phyloP scores from a whole-genome alignment of 1,284 basidiomycete genomes.

The Leccinum pachyderme region DNA sequence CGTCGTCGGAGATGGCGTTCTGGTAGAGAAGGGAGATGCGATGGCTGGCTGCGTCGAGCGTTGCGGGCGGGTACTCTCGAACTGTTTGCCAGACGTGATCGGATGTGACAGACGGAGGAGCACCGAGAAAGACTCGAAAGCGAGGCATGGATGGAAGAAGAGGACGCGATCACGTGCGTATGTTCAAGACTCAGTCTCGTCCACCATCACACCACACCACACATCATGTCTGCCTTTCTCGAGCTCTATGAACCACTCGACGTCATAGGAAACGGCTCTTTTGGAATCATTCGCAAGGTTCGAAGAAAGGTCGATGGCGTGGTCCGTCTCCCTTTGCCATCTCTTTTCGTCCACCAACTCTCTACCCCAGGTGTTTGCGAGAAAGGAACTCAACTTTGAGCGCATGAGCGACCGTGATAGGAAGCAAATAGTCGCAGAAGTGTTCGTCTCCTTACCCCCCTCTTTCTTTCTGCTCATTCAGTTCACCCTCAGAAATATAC shows the following conservation, averaged over 20 bases:
- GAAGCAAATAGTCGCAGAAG: constrained; percentile 97
- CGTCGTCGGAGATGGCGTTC: constrained; percentile 56
- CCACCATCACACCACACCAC: not conserved
- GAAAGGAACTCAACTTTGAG: constrained; percentile 96
- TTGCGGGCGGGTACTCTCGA: constrained; percentile 45
- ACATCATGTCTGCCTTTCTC: constrained; percentile 46
- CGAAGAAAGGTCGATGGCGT: constrained; percentile 80
- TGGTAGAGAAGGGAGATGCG: constrained; percentile 65
- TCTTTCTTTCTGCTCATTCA: not conserved
- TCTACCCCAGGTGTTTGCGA: constrained; percentile 68
- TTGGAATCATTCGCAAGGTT: constrained; percentile 95
- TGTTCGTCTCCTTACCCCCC: constrained; percentile 56
- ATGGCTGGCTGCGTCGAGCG: constrained; percentile 57
- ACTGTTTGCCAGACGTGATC: constrained; percentile 37
- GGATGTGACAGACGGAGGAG: constrained; percentile 39
- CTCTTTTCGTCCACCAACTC: not conserved
- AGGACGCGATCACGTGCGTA: constrained; percentile 28
- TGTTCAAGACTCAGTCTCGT: constrained; percentile 23
- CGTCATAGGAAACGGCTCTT: constrained; percentile 95
- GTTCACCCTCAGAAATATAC: constrained; percentile 73
- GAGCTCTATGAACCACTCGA: constrained; percentile 86
- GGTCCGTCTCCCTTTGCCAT: constrained; percentile 48
- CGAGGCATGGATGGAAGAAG: constrained; percentile 8
- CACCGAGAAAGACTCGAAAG: constrained; percentile 48
- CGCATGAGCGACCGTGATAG: constrained; percentile 90